Conservation (phyloP, 148 eudicot genomes). For the Nyssa sinensis region DNA sequence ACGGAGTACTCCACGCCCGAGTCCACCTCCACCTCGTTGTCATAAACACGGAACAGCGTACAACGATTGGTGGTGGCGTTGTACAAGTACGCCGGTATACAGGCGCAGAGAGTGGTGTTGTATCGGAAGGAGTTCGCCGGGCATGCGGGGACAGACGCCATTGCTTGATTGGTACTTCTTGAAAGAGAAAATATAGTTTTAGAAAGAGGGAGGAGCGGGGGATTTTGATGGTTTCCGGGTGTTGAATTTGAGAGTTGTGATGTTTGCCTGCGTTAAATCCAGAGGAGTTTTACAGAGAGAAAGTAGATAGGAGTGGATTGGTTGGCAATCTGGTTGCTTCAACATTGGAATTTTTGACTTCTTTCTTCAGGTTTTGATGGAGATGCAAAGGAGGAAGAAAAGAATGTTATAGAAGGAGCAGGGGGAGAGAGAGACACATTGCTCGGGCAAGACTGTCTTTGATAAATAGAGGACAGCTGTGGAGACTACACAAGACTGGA, state of each 20-base stretch:
- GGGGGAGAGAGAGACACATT: no score
- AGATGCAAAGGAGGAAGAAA: no score
- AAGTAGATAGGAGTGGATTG: no score
- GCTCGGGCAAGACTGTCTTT: no score
- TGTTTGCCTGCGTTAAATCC: no score
- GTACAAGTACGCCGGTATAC: constrained; percentile 65
- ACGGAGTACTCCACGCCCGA: constrained; percentile 69
- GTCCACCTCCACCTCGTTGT: constrained; percentile 33
- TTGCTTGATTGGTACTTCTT: neutral
- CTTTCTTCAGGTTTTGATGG: neutral
- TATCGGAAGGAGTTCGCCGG: constrained; percentile 50
- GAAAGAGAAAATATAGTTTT: neutral
- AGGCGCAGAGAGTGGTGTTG: constrained; percentile 67
- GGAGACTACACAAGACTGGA: no score
- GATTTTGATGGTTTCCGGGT: neutral
- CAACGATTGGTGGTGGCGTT: constrained; percentile 48
- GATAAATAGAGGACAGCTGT: no score
- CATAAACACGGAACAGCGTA: constrained; percentile 30
- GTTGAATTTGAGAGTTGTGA: neutral
- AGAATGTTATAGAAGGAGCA: no score
- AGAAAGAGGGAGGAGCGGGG: neutral
- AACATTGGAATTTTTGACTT: no score
- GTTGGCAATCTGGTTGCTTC: no score
- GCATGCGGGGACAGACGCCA: constrained; percentile 14
- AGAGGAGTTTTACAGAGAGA: no score